phyloP scores from a whole-genome alignment of 2,329 filamentous ascomycete species.

The Apiospora malaysiana region DNA sequence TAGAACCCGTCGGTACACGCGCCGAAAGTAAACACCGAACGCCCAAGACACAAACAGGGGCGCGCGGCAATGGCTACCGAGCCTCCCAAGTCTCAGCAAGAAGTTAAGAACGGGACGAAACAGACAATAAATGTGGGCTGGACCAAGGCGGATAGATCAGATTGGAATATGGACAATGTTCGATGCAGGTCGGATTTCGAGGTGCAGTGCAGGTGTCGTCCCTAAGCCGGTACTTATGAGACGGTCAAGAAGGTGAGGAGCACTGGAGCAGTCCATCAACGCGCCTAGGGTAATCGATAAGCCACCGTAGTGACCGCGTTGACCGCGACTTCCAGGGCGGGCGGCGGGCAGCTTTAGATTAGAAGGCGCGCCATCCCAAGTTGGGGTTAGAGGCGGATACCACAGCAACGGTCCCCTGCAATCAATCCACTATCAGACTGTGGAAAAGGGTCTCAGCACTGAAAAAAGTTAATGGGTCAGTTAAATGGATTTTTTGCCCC shows the following conservation, averaged over 20 bases:
- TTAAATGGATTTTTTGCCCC: not conserved
- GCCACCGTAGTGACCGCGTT: conserved; percentile 2
- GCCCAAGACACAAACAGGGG: conserved; percentile 6
- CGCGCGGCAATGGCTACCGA: not conserved
- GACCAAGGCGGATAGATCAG: not conserved
- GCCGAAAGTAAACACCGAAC: conserved; percentile 13
- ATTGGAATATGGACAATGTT: not conserved
- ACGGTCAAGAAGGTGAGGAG: conserved; percentile 8
- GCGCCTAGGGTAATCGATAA: conserved; percentile 9
- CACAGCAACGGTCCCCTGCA: conserved; percentile 17
- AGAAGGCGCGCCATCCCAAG: not conserved
- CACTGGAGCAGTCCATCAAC: not conserved
- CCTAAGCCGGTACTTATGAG: not conserved
- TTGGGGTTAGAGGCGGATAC: conserved; percentile 18
- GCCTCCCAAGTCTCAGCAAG: not conserved
- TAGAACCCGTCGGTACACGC: not conserved
- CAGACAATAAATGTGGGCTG: not conserved
- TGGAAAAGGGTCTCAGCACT: not conserved
- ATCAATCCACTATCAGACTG: not conserved
- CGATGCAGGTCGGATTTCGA: conserved; percentile 1
- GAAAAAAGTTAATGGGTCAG: conserved; percentile 6
- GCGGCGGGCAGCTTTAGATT: not conserved
- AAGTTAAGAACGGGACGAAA: not conserved
- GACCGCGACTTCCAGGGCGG: conserved; percentile 19
- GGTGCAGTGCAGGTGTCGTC: not conserved